Percentiles rank a stretch among this genome's conserved stretches.
phyloP scores from a whole-genome alignment of 306 rosid genomes.

The Canavalia gladiata region DNA sequence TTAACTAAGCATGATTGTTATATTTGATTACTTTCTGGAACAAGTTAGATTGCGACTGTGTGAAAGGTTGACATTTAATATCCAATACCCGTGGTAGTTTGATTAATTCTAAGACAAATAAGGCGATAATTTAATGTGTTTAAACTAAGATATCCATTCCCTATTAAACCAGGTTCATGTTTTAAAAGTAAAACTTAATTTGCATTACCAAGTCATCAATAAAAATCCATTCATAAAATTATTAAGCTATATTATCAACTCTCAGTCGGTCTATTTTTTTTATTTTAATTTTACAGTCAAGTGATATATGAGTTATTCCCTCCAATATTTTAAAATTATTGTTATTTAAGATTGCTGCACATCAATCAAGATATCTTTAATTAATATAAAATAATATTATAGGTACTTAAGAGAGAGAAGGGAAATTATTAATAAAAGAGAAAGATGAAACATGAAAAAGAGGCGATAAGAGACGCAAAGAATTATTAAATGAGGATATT shows the following conservation, averaged over 20 bases:
- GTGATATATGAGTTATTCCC: not conserved
- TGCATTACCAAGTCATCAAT: not conserved
- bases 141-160: not conserved
- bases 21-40: too few relatives aligned
- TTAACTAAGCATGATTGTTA: too few relatives aligned
- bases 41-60: too few relatives aligned
- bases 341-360: too few relatives aligned
- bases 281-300: not conserved
- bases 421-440: too few relatives aligned
- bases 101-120: constrained; percentile 5
- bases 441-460: too few relatives aligned
- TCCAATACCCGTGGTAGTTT: not conserved
- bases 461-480: too few relatives aligned
- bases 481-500: too few relatives aligned
- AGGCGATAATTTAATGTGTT: constrained; percentile 8
- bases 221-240: not conserved
- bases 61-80: constrained; percentile 20
- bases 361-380: too few relatives aligned
- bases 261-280: not conserved
- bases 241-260: not conserved
- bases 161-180: not conserved
- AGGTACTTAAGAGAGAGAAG: too few relatives aligned
- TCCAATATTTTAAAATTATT: too few relatives aligned
- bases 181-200: not conserved
- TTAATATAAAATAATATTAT: too few relatives aligned